Evolutionary conservation across 106 monocot genomes (phyloP).

Genomic region (Agapanthus africanus): DNA sequence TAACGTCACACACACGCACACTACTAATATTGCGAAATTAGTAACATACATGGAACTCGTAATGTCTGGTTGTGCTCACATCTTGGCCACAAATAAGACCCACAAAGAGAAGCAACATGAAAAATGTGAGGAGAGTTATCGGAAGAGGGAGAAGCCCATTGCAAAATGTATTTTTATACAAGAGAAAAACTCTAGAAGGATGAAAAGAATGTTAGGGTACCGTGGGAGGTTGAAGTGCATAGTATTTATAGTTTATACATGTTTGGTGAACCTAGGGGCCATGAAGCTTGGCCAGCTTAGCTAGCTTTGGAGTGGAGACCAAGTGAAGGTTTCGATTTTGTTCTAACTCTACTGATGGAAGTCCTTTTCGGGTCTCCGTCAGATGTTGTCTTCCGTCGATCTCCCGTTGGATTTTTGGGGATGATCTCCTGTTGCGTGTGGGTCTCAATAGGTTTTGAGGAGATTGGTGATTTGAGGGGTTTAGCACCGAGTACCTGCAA

Average conservation of each 20-base stretch:
- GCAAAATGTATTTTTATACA: too few species aligned
- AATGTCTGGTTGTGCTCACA: background rate
- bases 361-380: too few species aligned
- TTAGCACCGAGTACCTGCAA: too few species aligned
- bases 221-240: background rate
- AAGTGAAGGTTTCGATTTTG: background rate
- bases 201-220: background rate
- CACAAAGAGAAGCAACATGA: background rate
- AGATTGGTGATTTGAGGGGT: too few species aligned
- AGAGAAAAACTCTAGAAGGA: background rate
- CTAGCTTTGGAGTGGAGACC: conserved; percentile 8
- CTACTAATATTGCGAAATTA: background rate
- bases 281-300: background rate
- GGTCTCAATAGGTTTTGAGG: too few species aligned
- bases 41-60: background rate
- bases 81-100: background rate
- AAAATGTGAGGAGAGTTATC: background rate
- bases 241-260: background rate
- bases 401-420: too few species aligned
- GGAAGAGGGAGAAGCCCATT: conserved; percentile 1
- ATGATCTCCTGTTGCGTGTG: too few species aligned
- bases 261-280: background rate
- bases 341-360: background rate
- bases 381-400: too few species aligned
- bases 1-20: background rate